These are phyloP conservation scores for Termitomyces sp. DNA, from an alignment of 1,284 basidiomycete genomes.

Conservation along the genomic window DNA sequence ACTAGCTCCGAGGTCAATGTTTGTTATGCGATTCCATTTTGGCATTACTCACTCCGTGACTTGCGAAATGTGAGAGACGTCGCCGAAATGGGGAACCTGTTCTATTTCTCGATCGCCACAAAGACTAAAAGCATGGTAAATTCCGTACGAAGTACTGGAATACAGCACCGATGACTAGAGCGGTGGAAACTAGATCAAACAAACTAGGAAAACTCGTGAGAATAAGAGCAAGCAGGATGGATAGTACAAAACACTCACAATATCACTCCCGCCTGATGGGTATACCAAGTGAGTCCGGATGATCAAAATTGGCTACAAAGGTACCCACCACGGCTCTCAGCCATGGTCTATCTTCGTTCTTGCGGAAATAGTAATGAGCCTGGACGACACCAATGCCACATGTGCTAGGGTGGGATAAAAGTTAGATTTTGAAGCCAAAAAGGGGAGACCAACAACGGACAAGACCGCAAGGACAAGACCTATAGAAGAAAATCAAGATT, in stretches of 20 bases:
- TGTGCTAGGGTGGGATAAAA: background rate
- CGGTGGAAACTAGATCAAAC: background rate
- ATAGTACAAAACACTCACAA: background rate
- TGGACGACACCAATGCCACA: conserved; percentile 8
- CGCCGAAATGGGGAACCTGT: background rate
- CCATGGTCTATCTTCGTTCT: conserved; percentile 3
- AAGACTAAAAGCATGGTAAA: background rate
- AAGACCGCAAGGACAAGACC: background rate
- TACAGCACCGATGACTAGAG: background rate
- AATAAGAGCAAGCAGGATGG: background rate
- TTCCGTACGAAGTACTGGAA: background rate
- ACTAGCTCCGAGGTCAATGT: background rate
- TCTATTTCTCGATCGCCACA: background rate
- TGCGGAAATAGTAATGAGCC: conserved; percentile 6
- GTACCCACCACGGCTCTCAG: background rate
- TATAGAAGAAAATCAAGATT: background rate
- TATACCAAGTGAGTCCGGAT: background rate
- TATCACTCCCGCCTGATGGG: background rate
- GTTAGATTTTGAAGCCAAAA: background rate
- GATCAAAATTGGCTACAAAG: background rate
- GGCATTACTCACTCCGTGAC: background rate
- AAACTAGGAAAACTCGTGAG: background rate
- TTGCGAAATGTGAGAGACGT: background rate
- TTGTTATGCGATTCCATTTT: background rate
- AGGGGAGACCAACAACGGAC: background rate